Conservation (phyloP, 2,329 filamentous ascomycete genomes). For the Taxawa tesnikishii region DNA sequence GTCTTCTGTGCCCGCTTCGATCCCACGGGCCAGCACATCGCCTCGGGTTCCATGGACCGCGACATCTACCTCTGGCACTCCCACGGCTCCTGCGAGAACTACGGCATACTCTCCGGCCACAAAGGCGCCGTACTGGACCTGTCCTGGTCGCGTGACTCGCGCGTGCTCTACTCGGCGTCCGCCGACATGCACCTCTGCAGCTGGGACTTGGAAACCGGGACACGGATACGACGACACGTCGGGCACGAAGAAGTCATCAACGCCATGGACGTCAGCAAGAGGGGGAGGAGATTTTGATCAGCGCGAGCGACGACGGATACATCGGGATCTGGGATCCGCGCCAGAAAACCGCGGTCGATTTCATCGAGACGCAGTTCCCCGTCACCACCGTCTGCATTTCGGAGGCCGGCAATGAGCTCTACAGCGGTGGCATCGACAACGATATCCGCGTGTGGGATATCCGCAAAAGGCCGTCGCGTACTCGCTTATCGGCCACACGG, state of each 20-base stretch:
- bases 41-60: conserved; percentile 90
- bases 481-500: conserved; percentile 76
- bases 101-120: conserved; percentile 77
- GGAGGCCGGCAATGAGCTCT: conserved; percentile 90
- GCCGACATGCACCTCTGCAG: conserved; percentile 88
- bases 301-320: conserved; percentile 83
- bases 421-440: conserved; percentile 90
- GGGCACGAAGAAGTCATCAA: conserved; percentile 97
- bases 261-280: conserved; percentile 71
- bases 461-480: conserved; percentile 80
- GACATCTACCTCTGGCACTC: conserved; percentile 90
- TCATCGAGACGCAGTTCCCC: conserved; percentile 82
- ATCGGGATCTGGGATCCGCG: conserved; percentile 95
- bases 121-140: conserved; percentile 83
- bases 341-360: conserved; percentile 76
- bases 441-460: conserved; percentile 96
- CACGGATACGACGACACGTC: conserved; percentile 78
- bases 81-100: conserved; percentile 88
- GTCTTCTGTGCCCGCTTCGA: conserved; percentile 88
- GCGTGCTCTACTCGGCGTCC: conserved; percentile 80
- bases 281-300: conserved; percentile 82
- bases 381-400: conserved; percentile 85
- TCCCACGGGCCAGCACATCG: conserved; percentile 74
- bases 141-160: conserved; percentile 92
- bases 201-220: conserved; percentile 90